Evolutionary conservation across 768 basidiomycete species (phyloP).

Genomic region (Pholiota conissans): DNA sequence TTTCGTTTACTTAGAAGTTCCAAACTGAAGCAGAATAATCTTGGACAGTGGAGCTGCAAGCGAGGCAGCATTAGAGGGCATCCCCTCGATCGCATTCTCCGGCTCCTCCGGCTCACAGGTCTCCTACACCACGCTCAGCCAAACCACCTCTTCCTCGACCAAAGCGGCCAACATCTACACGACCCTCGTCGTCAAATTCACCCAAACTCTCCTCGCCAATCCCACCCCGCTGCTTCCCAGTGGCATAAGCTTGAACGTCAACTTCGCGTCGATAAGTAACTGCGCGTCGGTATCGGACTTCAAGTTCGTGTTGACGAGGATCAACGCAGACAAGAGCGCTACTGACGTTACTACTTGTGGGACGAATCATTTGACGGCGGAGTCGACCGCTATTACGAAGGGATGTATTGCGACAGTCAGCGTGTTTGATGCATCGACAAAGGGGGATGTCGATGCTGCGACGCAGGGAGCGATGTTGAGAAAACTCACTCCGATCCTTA

Average conservation of each 20-base stretch:
- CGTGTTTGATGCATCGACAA: conserved; percentile 42
- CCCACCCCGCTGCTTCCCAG: conserved; percentile 38
- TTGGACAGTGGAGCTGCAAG: conserved; percentile 44
- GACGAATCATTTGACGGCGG: conserved; percentile 39
- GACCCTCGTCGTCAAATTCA: conserved; percentile 40
- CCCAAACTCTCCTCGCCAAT: conserved; percentile 29
- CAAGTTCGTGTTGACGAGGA: conserved; percentile 45
- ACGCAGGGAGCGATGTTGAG: conserved; percentile 40
- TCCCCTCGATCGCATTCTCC: conserved; percentile 53
- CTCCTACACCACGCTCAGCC: conserved; percentile 49
- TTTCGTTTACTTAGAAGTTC: neutral
- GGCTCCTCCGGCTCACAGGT: conserved; percentile 38
- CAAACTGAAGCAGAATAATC: neutral
- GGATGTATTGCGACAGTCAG: conserved; percentile 50
- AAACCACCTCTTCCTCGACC: conserved; percentile 33
- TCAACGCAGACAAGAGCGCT: conserved; percentile 27
- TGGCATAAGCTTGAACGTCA: conserved; percentile 48
- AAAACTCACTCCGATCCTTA: conserved; percentile 34
- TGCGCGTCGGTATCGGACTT: conserved; percentile 39
- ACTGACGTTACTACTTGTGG: conserved; percentile 48
- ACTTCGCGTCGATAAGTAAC: conserved; percentile 40
- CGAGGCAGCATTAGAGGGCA: conserved; percentile 47
- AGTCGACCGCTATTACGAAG: conserved; percentile 35
- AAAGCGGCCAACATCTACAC: conserved; percentile 43
- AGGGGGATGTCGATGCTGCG: conserved; percentile 41